phyloP scores from a whole-genome alignment of 2,329 filamentous ascomycete genomes.

The Pseudogymnoascus sp. region DNA sequence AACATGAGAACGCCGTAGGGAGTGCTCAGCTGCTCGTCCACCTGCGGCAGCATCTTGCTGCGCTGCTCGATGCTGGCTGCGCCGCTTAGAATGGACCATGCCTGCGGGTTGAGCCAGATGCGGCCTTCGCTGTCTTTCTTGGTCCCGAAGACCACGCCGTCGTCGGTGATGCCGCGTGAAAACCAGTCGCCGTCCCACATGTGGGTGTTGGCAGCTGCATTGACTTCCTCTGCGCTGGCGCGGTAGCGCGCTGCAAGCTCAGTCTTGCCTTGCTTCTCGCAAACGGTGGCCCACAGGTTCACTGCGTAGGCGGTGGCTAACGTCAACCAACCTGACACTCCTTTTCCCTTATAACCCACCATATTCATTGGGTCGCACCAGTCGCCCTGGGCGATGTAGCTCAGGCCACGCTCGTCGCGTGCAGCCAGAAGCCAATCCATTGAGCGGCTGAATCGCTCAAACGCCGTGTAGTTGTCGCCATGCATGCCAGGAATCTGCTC shows the following conservation, averaged over 20 bases:
- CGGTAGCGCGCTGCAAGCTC: conserved; percentile 38
- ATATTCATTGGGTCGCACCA: conserved; percentile 57
- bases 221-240: conserved; percentile 37
- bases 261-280: conserved; percentile 35
- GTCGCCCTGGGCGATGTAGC: conserved; percentile 50
- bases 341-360: conserved; percentile 50
- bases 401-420: conserved; percentile 45
- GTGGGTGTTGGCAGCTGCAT: conserved; percentile 41
- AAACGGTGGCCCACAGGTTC: conserved; percentile 45
- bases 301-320: conserved; percentile 46
- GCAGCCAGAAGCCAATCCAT: conserved; percentile 48
- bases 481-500: conserved; percentile 35
- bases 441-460: conserved; percentile 46
- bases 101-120: conserved; percentile 51
- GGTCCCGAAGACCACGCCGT: conserved; percentile 43
- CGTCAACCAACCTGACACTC: conserved; percentile 51
- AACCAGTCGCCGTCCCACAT: conserved; percentile 51
- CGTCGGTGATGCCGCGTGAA: conserved; percentile 49
- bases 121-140: conserved; percentile 43
- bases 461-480: conserved; percentile 41
- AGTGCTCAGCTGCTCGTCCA: conserved; percentile 43
- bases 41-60: conserved; percentile 36
- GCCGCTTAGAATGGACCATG: conserved; percentile 47
- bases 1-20: conserved; percentile 50
- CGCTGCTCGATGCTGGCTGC: conserved; percentile 38